Evolutionary conservation across 495 filamentous ascomycete species (phyloP), one percentile per base, ranked within the genome.

Genomic region (Thozetella sp.): DNA sequence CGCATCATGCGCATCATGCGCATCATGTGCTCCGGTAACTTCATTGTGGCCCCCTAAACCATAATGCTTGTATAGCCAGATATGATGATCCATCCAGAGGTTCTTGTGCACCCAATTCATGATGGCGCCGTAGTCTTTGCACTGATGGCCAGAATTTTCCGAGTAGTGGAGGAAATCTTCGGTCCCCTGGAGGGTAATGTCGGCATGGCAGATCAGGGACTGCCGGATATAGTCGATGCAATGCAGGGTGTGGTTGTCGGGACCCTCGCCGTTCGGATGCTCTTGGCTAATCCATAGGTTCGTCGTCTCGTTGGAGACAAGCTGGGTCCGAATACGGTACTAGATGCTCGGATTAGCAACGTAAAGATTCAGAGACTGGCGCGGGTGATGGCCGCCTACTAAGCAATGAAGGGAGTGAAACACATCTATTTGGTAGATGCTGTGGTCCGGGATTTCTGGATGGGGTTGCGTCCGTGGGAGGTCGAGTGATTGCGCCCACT

Each of bases 191-290:
- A 48, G 43, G 45, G 63, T 63, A 2, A 62, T 65, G 27, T 69
- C 67, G 24, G 66, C 69, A 50, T 63, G 58, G 52, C 70, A 72
- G 57, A 71, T 57, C n/a, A 69, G 58, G 4, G 65, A 52, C 53
- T 71, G 68, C 27, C 70, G 63, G 30, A 72, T 52, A 34, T 67
- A 68, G 37, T 71, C 69, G 55, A 71, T 46, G 51, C 70, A 71
- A 53, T 71, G 67, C 43, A 48, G 43, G 20, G 43, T 48, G n/a
- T 48, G 43, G 3, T 13, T 48, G 43, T 48, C 43, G 9, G n/a
- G n/a, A n/a, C n/a, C n/a, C 9, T 48, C n/a, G 43, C n/a, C n/a
- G 11, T 48, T 48, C n/a, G n/a, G n/a, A 20, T 48, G 4, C 10
- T 9, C 43, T 11, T 10, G 43, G 17, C 30, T 17, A 37, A 6